Conservation (phyloP, 2,329 filamentous ascomycete species). For the Stagonosporopsis tanaceti region DNA sequence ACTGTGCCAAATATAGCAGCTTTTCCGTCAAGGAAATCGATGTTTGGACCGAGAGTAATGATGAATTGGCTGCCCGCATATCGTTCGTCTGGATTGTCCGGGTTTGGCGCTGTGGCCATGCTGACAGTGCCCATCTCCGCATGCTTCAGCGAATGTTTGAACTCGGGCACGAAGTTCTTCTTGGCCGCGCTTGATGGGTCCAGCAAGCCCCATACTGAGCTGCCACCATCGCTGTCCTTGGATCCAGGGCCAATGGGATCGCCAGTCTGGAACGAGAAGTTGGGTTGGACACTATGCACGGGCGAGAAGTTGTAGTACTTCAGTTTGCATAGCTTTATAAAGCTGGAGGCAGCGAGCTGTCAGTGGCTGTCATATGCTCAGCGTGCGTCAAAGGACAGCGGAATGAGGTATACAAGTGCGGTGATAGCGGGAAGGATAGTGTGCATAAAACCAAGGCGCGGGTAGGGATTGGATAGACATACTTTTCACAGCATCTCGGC, state of each 20-base stretch:
- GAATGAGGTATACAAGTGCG: slow-evolving; percentile 31
- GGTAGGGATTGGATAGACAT: slow-evolving; percentile 53
- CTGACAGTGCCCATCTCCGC: slow-evolving; percentile 89
- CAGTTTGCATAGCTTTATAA: slow-evolving; percentile 96
- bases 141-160: slow-evolving; percentile 89
- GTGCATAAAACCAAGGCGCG: slow-evolving; percentile 11
- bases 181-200: slow-evolving; percentile 68
- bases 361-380: slow-evolving; percentile 62
- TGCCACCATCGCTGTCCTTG: slow-evolving; percentile 86
- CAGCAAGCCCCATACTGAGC: slow-evolving; percentile 88
- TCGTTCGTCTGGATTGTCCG: slow-evolving; percentile 79
- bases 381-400: slow-evolving; percentile 52
- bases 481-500: slow-evolving; percentile 95
- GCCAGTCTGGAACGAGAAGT: slow-evolving; percentile 95
- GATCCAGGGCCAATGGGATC: slow-evolving; percentile 90
- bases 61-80: slow-evolving; percentile 93
- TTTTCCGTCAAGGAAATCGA: slow-evolving; percentile 90
- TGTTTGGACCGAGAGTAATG: slow-evolving; percentile 86
- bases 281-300: slow-evolving; percentile 88
- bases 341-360: slow-evolving; percentile 68
- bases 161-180: slow-evolving; percentile 82
- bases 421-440: slow-evolving; percentile 31
- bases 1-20: slow-evolving; percentile 96
- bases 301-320: slow-evolving; percentile 99
- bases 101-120: slow-evolving; percentile 88